phyloP scores from a whole-genome alignment of 148 eudicot species.

The Nepenthes gracilis region DNA sequence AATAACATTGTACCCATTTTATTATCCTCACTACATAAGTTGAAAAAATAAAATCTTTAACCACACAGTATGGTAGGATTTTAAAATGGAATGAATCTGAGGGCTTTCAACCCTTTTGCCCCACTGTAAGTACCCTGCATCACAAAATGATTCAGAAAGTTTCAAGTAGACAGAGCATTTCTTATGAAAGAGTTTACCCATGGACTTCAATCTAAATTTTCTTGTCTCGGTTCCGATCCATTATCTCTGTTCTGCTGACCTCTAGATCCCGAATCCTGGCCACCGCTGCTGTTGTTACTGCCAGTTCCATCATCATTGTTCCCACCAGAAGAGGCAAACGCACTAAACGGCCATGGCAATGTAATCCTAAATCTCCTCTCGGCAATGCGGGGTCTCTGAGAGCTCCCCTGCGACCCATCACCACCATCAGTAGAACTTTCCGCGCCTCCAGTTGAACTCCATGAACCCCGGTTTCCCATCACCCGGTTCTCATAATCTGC shows the following conservation, averaged over 20 bases:
- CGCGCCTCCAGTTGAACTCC: neutral
- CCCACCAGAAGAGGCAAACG: neutral
- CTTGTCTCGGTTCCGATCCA: constrained; percentile 4
- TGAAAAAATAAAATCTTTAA: too few species aligned
- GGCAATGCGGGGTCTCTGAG: neutral
- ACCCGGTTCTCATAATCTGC: constrained; percentile 42
- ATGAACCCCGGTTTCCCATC: constrained; percentile 1
- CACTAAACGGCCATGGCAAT: constrained; percentile 38
- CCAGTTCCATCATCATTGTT: constrained; percentile 6
- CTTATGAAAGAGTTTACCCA: neutral
- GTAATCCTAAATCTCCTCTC: constrained; percentile 31
- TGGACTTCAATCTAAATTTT: neutral
- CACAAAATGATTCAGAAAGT: too few species aligned
- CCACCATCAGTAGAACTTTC: constrained; percentile 4
- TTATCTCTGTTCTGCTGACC: constrained; percentile 6
- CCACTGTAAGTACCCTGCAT: too few species aligned
- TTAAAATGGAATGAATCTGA: too few species aligned
- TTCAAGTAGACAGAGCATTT: too few species aligned
- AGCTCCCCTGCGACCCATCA: constrained; percentile 5
- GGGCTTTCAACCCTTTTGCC: too few species aligned
- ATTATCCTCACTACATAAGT: too few species aligned
- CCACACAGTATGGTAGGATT: too few species aligned
- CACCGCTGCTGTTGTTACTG: neutral
- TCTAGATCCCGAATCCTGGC: constrained; percentile 2
- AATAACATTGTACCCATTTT: too few species aligned